Conservation (phyloP, 2,329 filamentous ascomycete species). For the Xylariomycetidae sp. region DNA sequence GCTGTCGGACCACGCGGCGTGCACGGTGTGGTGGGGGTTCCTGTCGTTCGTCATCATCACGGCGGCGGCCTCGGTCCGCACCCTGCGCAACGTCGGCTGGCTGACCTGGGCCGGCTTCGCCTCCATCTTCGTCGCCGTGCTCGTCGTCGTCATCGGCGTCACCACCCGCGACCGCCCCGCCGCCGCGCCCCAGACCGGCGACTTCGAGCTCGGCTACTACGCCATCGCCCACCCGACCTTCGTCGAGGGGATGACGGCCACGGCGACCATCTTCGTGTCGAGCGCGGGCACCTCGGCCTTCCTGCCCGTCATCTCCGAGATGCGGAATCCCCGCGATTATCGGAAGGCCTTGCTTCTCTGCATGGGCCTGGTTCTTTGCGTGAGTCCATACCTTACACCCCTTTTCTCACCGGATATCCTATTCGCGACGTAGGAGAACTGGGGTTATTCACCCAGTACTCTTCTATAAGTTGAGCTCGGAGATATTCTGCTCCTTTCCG, state of each 20-base stretch:
- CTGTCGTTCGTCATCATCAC: slow-evolving; percentile 44
- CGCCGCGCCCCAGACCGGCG: slow-evolving; percentile 53
- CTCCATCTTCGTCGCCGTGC: slow-evolving; percentile 53
- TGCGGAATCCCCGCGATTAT: slow-evolving; percentile 55
- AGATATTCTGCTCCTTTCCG: too few relatives aligned
- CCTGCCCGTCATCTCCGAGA: slow-evolving; percentile 61
- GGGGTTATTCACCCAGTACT: too few relatives aligned
- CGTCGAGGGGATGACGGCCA: slow-evolving; percentile 52
- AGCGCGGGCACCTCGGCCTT: slow-evolving; percentile 57
- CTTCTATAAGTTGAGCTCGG: too few relatives aligned
- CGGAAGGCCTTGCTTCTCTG: slow-evolving; percentile 55
- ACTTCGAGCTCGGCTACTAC: slow-evolving; percentile 55
- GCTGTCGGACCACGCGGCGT: slow-evolving; percentile 51
- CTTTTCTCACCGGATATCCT: too few relatives aligned
- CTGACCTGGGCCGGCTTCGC: slow-evolving; percentile 57
- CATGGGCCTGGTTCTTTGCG: slow-evolving; percentile 51
- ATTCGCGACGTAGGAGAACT: too few relatives aligned
- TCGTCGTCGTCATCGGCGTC: slow-evolving; percentile 55
- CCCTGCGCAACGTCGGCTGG: slow-evolving; percentile 57
- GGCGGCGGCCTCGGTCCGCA: slow-evolving; percentile 45
- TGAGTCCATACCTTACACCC: too few relatives aligned
- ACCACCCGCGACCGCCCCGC: slow-evolving; percentile 54
- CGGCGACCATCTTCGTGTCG: slow-evolving; percentile 56
- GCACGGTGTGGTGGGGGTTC: slow-evolving; percentile 54
- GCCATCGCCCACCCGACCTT: slow-evolving; percentile 54